Conservation (phyloP, 2,329 filamentous ascomycete species). For the Curvularia sp. region DNA sequence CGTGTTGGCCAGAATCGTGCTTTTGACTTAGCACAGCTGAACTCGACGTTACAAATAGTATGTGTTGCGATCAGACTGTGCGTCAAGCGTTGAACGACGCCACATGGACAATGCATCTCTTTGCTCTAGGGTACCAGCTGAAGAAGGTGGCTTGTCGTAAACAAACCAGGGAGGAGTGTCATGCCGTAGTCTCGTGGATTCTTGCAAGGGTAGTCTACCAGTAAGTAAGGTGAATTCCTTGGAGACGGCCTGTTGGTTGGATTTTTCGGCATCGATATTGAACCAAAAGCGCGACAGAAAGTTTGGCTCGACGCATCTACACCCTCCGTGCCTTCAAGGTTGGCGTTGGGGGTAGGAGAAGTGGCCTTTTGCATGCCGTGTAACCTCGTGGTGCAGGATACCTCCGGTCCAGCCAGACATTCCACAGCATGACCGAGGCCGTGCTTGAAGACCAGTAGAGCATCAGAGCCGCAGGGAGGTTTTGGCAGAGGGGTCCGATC, state of each 20-base stretch:
- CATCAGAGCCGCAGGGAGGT: conserved; percentile 52
- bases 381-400: conserved; percentile 37
- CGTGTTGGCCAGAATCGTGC: background rate
- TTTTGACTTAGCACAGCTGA: background rate
- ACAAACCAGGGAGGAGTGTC: background rate
- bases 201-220: background rate
- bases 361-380: conserved; percentile 38
- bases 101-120: background rate
- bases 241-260: background rate
- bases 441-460: conserved; percentile 52
- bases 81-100: background rate
- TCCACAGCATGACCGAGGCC: conserved; percentile 44
- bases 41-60: background rate
- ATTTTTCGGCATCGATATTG: background rate
- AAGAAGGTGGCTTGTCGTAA: background rate
- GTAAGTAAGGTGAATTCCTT: background rate
- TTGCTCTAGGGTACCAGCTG: background rate
- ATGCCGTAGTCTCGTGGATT: background rate
- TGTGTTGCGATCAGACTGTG: background rate
- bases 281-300: background rate
- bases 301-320: background rate
- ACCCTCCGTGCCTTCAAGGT: conserved; percentile 12
- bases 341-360: conserved; percentile 30
- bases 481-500: conserved; percentile 43
- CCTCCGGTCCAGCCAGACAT: conserved; percentile 41